These are phyloP conservation scores for Ciborinia camelliae DNA, from an alignment of 2,329 filamentous ascomycete species.

Conservation along the genomic window DNA sequence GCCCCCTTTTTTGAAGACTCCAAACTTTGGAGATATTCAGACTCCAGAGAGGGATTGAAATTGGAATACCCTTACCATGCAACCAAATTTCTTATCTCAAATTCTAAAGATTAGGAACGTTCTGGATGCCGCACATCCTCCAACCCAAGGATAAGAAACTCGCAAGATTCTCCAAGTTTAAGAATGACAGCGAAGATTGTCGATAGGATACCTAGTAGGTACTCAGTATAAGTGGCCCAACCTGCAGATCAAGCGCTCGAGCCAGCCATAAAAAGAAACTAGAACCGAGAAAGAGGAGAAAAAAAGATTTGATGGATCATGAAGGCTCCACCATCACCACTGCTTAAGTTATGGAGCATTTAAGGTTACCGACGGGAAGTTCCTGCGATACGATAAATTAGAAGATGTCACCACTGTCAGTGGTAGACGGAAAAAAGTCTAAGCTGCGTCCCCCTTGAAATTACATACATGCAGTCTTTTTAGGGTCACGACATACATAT, in stretches of 20 bases:
- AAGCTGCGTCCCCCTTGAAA: not conserved
- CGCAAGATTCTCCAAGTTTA: not conserved
- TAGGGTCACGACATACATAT: not conserved
- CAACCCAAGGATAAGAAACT: no score
- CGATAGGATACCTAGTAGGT: no score
- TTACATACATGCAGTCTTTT: not conserved
- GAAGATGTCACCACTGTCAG: no score
- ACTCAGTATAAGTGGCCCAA: not conserved
- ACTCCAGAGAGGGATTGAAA: no score
- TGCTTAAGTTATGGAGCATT: not conserved
- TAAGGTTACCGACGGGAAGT: not conserved
- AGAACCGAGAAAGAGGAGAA: not conserved
- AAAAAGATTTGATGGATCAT: not conserved
- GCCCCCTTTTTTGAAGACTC: no score
- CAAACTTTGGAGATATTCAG: no score
- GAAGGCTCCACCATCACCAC: not conserved
- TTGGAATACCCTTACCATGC: no score
- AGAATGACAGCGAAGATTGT: not conserved
- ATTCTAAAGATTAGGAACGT: no score
- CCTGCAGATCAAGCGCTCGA: not conserved
- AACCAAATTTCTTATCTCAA: no score
- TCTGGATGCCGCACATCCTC: no score
- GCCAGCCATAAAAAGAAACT: not conserved
- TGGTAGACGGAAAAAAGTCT: not conserved
- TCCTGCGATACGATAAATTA: no score